phyloP scores from a whole-genome alignment of 2,329 filamentous ascomycete species.

The Macrophomina pseudophaseolina region DNA sequence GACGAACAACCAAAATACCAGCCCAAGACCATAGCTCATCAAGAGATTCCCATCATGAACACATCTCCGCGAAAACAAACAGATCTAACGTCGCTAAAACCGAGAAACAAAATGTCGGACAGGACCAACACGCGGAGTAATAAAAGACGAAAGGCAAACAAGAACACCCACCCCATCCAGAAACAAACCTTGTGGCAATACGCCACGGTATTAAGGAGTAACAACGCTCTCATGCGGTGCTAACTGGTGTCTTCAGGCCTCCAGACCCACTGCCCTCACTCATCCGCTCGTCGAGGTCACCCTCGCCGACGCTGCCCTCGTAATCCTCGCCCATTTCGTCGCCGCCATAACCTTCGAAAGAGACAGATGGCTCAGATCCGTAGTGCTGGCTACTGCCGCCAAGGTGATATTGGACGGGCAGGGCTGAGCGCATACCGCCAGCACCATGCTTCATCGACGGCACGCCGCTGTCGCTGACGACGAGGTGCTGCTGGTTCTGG shows the following conservation, averaged over 20 bases:
- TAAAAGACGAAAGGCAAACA: not conserved
- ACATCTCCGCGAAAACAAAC: not conserved
- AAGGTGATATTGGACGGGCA: conserved; percentile 4
- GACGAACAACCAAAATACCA: not conserved
- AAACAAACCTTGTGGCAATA: not conserved
- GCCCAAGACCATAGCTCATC: conserved; percentile 9
- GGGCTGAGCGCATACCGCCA: not conserved
- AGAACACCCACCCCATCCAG: not conserved
- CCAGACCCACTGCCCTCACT: conserved; percentile 15
- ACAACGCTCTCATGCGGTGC: conserved; percentile 5
- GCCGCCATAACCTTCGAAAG: conserved; percentile 8
- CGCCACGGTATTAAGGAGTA: not conserved
- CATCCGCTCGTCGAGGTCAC: conserved; percentile 9
- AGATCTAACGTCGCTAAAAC: not conserved
- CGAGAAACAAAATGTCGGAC: not conserved
- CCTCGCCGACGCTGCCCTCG: conserved; percentile 17
- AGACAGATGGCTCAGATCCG: conserved; percentile 17
- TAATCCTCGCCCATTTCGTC: conserved; percentile 21
- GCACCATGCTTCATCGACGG: conserved; percentile 13
- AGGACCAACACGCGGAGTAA: not conserved
- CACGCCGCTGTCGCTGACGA: conserved; percentile 23
- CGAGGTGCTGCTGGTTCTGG: conserved; percentile 5
- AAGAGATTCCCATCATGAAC: conserved; percentile 9
- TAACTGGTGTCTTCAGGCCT: conserved; percentile 23
- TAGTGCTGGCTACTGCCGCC: conserved; percentile 17